Evolutionary conservation across 805 yeast genomes (phyloP).

Genomic region (Yamadazyma takamatsuzukensis): DNA sequence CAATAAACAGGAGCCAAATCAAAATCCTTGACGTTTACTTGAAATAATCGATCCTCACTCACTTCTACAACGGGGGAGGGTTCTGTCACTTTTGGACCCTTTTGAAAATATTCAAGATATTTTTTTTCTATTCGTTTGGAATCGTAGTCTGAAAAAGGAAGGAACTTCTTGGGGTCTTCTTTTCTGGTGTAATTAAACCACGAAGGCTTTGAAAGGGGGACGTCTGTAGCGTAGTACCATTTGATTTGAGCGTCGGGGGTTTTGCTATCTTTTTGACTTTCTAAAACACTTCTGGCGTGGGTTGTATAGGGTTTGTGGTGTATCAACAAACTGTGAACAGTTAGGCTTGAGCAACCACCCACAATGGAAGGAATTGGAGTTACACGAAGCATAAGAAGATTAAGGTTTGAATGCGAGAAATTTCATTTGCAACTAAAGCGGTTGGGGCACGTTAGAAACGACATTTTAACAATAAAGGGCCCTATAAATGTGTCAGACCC

Average conservation of each 20-base stretch:
- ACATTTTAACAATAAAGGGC: no score
- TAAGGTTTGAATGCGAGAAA: no score
- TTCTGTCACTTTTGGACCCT: conserved; percentile 2
- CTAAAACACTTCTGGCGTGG: conserved; percentile 5
- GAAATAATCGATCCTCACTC: conserved; percentile 75
- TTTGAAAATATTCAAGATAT: conserved; percentile 25
- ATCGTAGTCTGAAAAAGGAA: conserved; percentile 66
- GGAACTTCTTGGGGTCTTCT: conserved; percentile 54
- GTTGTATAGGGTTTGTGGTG: conserved; percentile 9
- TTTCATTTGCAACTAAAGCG: no score
- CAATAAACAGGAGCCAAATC: conserved; percentile 72
- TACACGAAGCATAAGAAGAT: no score
- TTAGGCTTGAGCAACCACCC: no score
- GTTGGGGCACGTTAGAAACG: no score
- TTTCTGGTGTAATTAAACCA: conserved; percentile 51
- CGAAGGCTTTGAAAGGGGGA: conserved; percentile 66
- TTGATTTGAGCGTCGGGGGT: conserved; percentile 20
- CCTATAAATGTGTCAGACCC: no score
- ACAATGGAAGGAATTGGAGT: no score
- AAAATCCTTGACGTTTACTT: conserved; percentile 58
- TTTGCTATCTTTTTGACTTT: conserved; percentile 3
- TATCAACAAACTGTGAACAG: conserved; percentile 3
- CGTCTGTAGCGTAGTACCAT: conserved; percentile 86
- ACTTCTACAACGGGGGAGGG: conserved; percentile 47
- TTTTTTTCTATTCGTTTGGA: conserved; percentile 55